These are phyloP conservation scores for Neopestalotiopsis clavispora DNA, from an alignment of 2,329 filamentous ascomycete species.

Conservation along the genomic window DNA sequence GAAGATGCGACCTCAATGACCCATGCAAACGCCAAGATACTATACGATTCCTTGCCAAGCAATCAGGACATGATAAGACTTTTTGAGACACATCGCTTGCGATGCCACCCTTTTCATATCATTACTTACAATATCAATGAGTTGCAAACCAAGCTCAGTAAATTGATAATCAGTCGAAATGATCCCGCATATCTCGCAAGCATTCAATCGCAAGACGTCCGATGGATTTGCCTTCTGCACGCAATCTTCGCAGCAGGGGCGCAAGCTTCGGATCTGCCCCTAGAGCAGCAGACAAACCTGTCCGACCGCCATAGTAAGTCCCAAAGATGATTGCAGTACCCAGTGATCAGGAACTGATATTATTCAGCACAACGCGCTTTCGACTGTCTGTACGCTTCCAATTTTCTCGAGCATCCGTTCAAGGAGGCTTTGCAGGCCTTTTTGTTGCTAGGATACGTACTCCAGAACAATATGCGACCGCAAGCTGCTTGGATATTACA, in stretches of 20 bases:
- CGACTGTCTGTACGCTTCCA: background rate
- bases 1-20: background rate
- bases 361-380: background rate
- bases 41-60: background rate
- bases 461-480: slow-evolving; percentile 3
- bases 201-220: background rate
- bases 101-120: background rate
- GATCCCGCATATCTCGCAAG: background rate
- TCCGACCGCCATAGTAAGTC: background rate
- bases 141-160: slow-evolving; percentile 1
- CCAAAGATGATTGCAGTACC: fast-evolving
- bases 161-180: background rate
- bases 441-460: background rate
- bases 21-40: background rate
- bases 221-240: background rate
- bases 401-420: background rate
- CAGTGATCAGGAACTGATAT: no score
- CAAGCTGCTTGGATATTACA: slow-evolving; percentile 7
- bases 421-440: background rate
- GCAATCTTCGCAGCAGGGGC: slow-evolving; percentile 7
- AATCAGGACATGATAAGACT: slow-evolving; percentile 6
- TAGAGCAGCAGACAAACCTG: background rate
- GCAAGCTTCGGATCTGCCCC: background rate
- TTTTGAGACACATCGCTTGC: slow-evolving; percentile 5
- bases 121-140: slow-evolving; percentile 8